Evolutionary conservation across 257 asterid species (phyloP), one percentile per base, ranked within the genome.

Genomic region (Solanum pimpinellifolium): DNA sequence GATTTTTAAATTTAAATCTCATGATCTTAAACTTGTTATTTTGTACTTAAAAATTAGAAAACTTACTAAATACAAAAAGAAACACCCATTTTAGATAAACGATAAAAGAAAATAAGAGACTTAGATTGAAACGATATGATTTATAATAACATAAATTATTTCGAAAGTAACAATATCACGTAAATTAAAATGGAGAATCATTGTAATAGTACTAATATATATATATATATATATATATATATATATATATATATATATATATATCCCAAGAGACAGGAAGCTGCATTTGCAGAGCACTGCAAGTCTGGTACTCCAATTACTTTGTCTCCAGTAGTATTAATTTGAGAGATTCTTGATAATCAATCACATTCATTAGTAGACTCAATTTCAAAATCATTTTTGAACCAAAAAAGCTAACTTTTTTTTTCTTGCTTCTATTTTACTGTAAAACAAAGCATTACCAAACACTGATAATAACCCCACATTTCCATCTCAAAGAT

Each of bases 391-490:
- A 49, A 29, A 81, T 81, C 85, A 81, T 49, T 29, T 29, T 80
- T 27, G 25, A 46, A 41, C 84, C 23, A 16, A 73, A 56, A 56
- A 69, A 13, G 8, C 44, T 0, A 4, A 18, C 9, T 29, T 9
- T 46, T 20, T 56, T 80, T 81, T 49, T 81, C 44, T 49, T 81
- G 69, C 85, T 81, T 81, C 69, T 27, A 1, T 81, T 47, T 49
- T 81, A 81, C 85, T 81, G 44, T 10, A 81, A 49, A 29, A 42
- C 14, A 49, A 80, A 14, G 69, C 46, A 49, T 65, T 81, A 81
- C 85, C 85, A 81, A 81, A 81, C 69, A 81, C 69, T 49, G 85
- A 81, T 81, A 81, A 49, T 31, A 81, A 81, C 85, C 83, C 83
- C 83, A 76, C 83, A 41, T 33, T 70, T 70, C 44, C 52, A 74